Base-by-base conservation (phyloP, 352 stramenopile genomes). In the Phytophthora chlamydospora region DNA sequence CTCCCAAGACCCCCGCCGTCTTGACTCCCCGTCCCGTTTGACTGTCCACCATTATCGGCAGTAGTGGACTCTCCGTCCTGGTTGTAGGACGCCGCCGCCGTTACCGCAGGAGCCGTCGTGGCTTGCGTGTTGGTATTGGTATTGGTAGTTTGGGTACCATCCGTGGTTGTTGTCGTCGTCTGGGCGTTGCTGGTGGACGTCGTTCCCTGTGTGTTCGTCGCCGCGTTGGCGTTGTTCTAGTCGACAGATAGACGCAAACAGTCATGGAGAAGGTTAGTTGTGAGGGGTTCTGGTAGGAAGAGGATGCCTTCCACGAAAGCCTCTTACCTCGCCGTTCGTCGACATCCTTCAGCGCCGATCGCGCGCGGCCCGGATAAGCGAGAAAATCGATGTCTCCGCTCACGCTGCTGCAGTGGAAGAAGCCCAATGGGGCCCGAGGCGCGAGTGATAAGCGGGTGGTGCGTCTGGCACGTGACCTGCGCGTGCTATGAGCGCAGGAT, bases 181-280 rank as follows among this genome's bases (percentile, higher is more conserved):
- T 69, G 45, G n/a, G 45, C 61, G 17, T 69, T 65, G 46, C 17
- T 65, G 24, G 54, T 66, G 14, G 39, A 68, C 17, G 46, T 60
- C 13, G 50, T 13, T 8, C n/a, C 54, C 34, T 65, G 54, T 11
- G 50, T 51, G 41, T 48, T 51, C 12, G 27, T 44, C 7, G 43
- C 17, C 13, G 34, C 42, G 33, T 62, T 60, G 21, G 41, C 46
- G 24, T 51, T 45, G 43, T 27, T 35, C 47, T 66, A 31, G 39
- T 33, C 33, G 27, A 17, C n/a, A 39, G 3, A 34, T 17, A 49
- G 1, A 42, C 29, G 16, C 21, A 57, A 51, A 31, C 5, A 35
- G 13, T 8, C 24, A 7, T 21, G 1, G 33, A n/a, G 8, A 53
- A 42, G 44, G 60, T 68, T 58, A 68, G 54, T 14, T 38, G 9